phyloP scores from a whole-genome alignment of 164 flowering plant species.

The Stephania yunnanensis region DNA sequence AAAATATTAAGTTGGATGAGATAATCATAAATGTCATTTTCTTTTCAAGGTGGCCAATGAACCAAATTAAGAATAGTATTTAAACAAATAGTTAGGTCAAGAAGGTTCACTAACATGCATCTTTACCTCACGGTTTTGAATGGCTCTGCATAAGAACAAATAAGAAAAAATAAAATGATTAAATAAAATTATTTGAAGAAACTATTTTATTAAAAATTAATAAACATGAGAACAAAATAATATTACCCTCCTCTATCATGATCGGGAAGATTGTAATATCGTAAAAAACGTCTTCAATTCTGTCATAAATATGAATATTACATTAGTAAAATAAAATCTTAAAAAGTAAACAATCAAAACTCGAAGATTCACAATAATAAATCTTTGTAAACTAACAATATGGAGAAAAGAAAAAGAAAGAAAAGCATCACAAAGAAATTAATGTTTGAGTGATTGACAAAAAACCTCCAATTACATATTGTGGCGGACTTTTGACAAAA shows the following conservation, averaged over 20 bases:
- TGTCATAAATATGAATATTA: slow-evolving; percentile 1
- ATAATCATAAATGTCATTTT: background rate
- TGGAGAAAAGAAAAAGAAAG: background rate
- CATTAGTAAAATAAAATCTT: background rate
- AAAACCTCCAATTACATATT: background rate
- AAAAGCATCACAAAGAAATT: background rate
- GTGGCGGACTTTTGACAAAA: too few relatives aligned
- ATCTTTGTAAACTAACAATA: background rate
- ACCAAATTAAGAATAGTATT: background rate
- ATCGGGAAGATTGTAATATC: slow-evolving; percentile 42
- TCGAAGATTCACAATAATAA: background rate
- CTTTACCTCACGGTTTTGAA: slow-evolving; percentile 46
- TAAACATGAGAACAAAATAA: background rate
- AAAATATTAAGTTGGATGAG: too few relatives aligned
- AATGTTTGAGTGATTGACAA: background rate
- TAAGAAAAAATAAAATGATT: background rate
- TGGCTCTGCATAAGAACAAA: slow-evolving; percentile 25
- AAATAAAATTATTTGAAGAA: too few relatives aligned
- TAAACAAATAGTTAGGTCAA: background rate
- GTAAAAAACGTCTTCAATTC: slow-evolving; percentile 57
- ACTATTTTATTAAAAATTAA: background rate
- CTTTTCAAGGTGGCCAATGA: background rate
- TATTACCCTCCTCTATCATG: slow-evolving; percentile 52
- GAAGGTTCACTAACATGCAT: background rate
- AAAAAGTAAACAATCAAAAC: background rate